A percentile compares a stretch with the other conserved stretches of the same genome.
Conservation (phyloP, 495 filamentous ascomycete genomes). For the Penicillium salamii region DNA sequence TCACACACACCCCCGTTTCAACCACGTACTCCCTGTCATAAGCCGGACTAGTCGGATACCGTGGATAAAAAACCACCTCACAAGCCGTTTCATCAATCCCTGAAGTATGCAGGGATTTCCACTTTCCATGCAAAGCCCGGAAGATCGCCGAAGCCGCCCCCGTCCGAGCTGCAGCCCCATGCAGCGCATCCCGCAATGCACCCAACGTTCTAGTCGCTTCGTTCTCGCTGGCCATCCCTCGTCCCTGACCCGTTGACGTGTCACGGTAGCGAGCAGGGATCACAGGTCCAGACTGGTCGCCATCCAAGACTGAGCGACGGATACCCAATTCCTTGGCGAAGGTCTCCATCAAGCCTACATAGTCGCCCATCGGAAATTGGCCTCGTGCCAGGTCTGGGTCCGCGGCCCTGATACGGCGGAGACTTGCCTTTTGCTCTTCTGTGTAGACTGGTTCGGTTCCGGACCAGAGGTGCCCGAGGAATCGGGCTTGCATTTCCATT, state of each 20-base stretch:
- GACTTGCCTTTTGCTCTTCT: constrained; percentile 20
- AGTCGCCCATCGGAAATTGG: constrained; percentile 82
- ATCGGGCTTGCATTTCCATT: constrained; percentile 82
- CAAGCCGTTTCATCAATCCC: constrained; percentile 34
- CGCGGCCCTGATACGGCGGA: constrained; percentile 25
- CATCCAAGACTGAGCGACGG: constrained; percentile 10
- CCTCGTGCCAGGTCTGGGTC: constrained; percentile 40
- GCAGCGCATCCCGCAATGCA: constrained; percentile 19
- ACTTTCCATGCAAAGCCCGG: constrained; percentile 68
- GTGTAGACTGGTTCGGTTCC: background rate
- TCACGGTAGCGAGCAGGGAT: constrained; percentile 35
- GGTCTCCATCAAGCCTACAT: constrained; percentile 72
- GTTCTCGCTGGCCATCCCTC: background rate
- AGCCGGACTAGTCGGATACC: constrained; percentile 27
- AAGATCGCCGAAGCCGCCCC: constrained; percentile 55
- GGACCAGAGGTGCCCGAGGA: constrained; percentile 49
- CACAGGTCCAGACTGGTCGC: constrained; percentile 26
- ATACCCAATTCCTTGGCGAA: constrained; percentile 54
- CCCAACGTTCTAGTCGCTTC: constrained; percentile 15
- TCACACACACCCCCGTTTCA: constrained; percentile 6
- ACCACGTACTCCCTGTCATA: constrained; percentile 35
- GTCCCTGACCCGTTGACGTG: background rate
- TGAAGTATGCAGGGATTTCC: constrained; percentile 53
- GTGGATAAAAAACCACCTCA: constrained; percentile 59
- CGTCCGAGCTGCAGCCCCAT: background rate